Percentiles rank a stretch among this genome's conserved stretches.
These are phyloP conservation scores for Serendipita sp. DNA, from an alignment of 768 basidiomycete species.

Conservation along the genomic window DNA sequence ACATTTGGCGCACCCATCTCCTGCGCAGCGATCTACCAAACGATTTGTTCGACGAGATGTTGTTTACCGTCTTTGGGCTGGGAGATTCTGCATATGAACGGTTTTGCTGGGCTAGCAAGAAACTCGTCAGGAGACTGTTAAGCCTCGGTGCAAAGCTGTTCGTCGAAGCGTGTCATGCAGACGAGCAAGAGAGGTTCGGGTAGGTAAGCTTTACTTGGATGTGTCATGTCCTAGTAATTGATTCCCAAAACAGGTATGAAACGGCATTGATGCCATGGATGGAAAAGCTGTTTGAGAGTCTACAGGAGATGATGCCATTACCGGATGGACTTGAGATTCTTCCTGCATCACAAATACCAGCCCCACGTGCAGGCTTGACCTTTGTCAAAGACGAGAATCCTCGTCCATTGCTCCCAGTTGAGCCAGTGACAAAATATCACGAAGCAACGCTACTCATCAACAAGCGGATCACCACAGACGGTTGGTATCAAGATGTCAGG, in stretches of 20 bases:
- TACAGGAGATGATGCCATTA: slow-evolving; percentile 37
- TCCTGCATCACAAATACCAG: slow-evolving; percentile 17
- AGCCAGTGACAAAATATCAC: slow-evolving; percentile 22
- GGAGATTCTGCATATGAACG: slow-evolving; percentile 79
- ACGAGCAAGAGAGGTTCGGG: slow-evolving; percentile 74
- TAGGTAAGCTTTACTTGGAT: slow-evolving; percentile 19
- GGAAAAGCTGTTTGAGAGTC: slow-evolving; percentile 27
- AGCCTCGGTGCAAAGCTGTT: slow-evolving; percentile 56
- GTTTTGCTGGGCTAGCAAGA: slow-evolving; percentile 87
- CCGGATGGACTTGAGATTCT: slow-evolving; percentile 23
- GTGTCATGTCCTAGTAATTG: not conserved
- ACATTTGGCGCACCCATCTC: slow-evolving; percentile 57
- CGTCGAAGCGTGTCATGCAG: slow-evolving; percentile 57
- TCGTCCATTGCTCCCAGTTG: not conserved
- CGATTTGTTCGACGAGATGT: slow-evolving; percentile 65
- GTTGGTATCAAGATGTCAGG: slow-evolving; percentile 91
- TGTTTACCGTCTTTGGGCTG: slow-evolving; percentile 68
- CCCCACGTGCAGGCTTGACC: slow-evolving; percentile 19
- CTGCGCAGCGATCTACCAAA: slow-evolving; percentile 58
- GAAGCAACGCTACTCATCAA: slow-evolving; percentile 43
- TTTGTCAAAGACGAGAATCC: slow-evolving; percentile 6
- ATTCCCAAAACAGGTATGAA: slow-evolving; percentile 22
- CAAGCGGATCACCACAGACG: slow-evolving; percentile 51
- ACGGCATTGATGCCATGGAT: slow-evolving; percentile 61
- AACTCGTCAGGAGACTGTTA: slow-evolving; percentile 45